Base-by-base conservation (phyloP, 495 filamentous ascomycete species). In the Neurospora sp. region DNA sequence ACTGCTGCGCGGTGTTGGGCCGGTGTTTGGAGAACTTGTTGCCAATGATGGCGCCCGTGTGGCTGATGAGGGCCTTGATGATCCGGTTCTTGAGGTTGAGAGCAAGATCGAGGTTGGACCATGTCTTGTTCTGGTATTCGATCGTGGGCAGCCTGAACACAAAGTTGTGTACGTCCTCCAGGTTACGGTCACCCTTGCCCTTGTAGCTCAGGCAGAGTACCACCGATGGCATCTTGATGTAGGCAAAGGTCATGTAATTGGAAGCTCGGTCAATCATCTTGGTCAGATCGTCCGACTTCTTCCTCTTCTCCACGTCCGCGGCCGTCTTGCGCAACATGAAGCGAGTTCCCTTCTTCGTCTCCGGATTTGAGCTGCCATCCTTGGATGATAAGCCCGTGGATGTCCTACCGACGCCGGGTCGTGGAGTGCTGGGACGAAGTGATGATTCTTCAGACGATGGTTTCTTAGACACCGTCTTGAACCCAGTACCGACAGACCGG, bases 111-210 rank as follows among this genome's bases (percentile, higher is more conserved):
- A 98, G 89, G 80, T 98, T 98, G 20, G 95, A 98, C 96, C 96
- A 99, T 10, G 94, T 98, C 83, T 98, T 98, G 84, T 99, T 98
- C 69, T 93, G 88, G 80, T 97, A 98, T 79, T 99, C 96, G 45
- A 99, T 89, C 18, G 92, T 91, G 8, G 96, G 96, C 78, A 99
- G 89, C 22, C 94, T 90, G 87, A 99, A 99, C 73, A 98, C 96
- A 73, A 99, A 95, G 77, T 98, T 91, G 81, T 99, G 96, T 14
- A 99, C 90, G 80, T 99, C 96, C 82, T 97, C 93, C 69, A 99
- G 83, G 77, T 98, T 99, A 76, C 94, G 93, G 71, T 97, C 92
- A 59, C 93, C 94, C 80, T 91, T 95, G 73, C 96, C 96, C 80
- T 99, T 98, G 84, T 98, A 99, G 79, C 92, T 95, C 71, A 99